These are phyloP conservation scores for Solanum habrochaites DNA, from an alignment of 257 asterid genomes.

Conservation along the genomic window DNA sequence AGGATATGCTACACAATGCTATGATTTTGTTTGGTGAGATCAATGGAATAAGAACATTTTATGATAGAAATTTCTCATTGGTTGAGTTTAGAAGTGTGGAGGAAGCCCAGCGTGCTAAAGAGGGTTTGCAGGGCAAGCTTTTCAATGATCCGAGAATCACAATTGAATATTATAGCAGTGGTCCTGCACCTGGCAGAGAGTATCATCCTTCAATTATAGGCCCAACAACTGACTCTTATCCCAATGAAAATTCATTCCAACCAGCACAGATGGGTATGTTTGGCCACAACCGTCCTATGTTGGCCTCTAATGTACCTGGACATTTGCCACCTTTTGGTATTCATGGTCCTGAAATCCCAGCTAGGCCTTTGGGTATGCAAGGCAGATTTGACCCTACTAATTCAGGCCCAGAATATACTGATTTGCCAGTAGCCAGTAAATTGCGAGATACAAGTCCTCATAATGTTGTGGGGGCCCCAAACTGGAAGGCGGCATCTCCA, in stretches of 20 bases:
- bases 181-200: constrained; percentile 29
- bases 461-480: constrained; percentile 41
- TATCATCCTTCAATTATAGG: constrained; percentile 46
- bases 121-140: constrained; percentile 90
- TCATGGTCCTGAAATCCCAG: constrained; percentile 43
- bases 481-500: constrained; percentile 79
- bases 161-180: constrained; percentile 65
- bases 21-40: constrained; percentile 94
- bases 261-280: constrained; percentile 57
- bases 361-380: constrained; percentile 52
- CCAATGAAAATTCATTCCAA: constrained; percentile 38
- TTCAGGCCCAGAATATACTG: constrained; percentile 36
- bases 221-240: constrained; percentile 16
- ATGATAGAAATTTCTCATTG: constrained; percentile 59
- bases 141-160: constrained; percentile 74
- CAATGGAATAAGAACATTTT: constrained; percentile 68
- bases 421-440: constrained; percentile 25
- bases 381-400: constrained; percentile 36
- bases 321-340: constrained; percentile 36
- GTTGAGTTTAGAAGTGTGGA: constrained; percentile 94
- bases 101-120: constrained; percentile 92
- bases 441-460: constrained; percentile 41
- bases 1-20: constrained; percentile 93
- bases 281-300: constrained; percentile 43
- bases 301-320: constrained; percentile 36